These are phyloP conservation scores for Colletotrichum musae DNA, from an alignment of 2,329 filamentous ascomycete genomes.

Conservation along the genomic window DNA sequence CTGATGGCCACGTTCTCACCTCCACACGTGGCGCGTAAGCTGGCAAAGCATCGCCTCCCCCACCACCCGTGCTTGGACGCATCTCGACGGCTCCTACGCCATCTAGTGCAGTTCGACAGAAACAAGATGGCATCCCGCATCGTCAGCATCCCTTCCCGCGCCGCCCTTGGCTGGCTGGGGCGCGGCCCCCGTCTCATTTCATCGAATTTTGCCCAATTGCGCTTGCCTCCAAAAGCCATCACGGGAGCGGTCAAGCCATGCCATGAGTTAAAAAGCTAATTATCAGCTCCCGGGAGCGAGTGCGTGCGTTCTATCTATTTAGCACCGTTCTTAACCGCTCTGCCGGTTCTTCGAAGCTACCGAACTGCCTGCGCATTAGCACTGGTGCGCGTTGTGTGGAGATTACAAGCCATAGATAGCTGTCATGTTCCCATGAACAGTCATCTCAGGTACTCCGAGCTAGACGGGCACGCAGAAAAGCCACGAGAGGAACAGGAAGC, in stretches of 20 bases:
- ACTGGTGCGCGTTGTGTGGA: conserved; percentile 13
- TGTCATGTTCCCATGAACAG: neutral
- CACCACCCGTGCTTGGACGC: neutral
- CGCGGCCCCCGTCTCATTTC: neutral
- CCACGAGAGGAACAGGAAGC: neutral
- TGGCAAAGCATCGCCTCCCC: neutral
- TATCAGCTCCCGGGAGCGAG: neutral
- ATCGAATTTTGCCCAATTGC: neutral
- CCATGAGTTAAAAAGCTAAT: neutral
- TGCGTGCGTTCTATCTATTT: neutral
- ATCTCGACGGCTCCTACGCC: neutral
- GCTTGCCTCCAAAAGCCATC: neutral
- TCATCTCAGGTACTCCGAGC: no score
- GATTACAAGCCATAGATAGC: conserved; percentile 20
- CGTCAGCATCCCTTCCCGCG: neutral
- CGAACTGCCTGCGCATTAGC: neutral
- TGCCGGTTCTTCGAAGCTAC: conserved; percentile 15
- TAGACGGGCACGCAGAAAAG: neutral
- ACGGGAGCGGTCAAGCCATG: neutral
- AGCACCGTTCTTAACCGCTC: conserved; percentile 1
- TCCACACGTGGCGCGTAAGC: neutral
- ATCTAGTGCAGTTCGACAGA: no score
- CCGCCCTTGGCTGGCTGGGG: neutral
- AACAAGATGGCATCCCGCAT: neutral
- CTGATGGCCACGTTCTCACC: neutral